phyloP scores from a whole-genome alignment of 179 eudicot genomes.

The Silene coronaria region DNA sequence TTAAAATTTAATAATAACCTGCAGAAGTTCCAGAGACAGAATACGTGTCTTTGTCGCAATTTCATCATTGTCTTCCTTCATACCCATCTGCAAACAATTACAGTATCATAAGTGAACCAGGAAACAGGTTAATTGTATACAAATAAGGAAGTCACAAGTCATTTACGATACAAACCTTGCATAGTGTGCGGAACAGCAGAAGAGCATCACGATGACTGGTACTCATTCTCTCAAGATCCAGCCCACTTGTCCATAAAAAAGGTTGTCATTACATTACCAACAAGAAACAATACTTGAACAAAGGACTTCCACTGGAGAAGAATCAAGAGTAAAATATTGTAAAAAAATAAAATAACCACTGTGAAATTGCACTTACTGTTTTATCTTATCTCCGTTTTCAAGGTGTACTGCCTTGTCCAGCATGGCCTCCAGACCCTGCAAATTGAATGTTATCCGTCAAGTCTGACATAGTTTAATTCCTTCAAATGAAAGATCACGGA shows the following conservation, averaged over 20 bases:
- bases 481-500: not conserved
- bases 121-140: slow-evolving; percentile 15
- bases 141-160: not conserved
- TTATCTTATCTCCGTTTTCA: slow-evolving; percentile 75
- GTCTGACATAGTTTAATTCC: not conserved
- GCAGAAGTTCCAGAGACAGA: slow-evolving; percentile 88
- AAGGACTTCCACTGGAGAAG: not conserved
- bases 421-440: slow-evolving; percentile 94
- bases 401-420: slow-evolving; percentile 93
- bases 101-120: slow-evolving; percentile 19
- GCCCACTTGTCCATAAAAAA: slow-evolving; percentile 46
- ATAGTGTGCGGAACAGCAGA: slow-evolving; percentile 90
- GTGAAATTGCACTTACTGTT: slow-evolving; percentile 43
- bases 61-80: slow-evolving; percentile 94
- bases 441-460: slow-evolving; percentile 16
- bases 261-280: slow-evolving; percentile 11
- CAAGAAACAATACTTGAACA: not conserved
- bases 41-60: slow-evolving; percentile 81
- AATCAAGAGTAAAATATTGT: slow-evolving; percentile 3
- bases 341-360: not conserved
- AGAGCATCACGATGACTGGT: slow-evolving; percentile 84
- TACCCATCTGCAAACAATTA: slow-evolving; percentile 72
- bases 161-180: slow-evolving; percentile 62
- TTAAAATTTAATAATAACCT: slow-evolving; percentile 42
- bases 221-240: slow-evolving; percentile 81